Evolutionary conservation across 2,329 filamentous ascomycete genomes (phyloP).

Genomic region (Scorias spongiosa): DNA sequence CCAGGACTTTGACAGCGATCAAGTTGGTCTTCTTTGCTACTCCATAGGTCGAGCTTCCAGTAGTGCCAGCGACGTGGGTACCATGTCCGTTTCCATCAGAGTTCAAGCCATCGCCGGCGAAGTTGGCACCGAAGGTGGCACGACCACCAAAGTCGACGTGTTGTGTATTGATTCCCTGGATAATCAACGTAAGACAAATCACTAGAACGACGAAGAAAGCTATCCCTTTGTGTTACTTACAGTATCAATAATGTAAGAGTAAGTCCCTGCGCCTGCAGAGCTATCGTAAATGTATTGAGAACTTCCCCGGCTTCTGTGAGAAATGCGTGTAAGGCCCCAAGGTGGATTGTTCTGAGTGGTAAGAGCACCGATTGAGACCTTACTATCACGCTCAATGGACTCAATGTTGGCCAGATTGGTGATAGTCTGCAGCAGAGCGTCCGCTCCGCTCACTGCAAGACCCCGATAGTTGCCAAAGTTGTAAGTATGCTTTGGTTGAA

Average conservation of each 20-base stretch:
- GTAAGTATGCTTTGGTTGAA: slow-evolving; percentile 19
- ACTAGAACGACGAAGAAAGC: neutral
- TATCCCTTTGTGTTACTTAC: slow-evolving; percentile 1
- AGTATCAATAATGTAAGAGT: slow-evolving; percentile 13
- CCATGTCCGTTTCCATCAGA: slow-evolving; percentile 45
- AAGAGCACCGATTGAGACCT: slow-evolving; percentile 21
- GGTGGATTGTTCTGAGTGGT: slow-evolving; percentile 24
- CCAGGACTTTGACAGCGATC: slow-evolving; percentile 22
- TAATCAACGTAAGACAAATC: neutral
- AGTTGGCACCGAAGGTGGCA: slow-evolving; percentile 11
- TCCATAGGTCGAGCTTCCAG: slow-evolving; percentile 45
- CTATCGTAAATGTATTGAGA: slow-evolving; percentile 25
- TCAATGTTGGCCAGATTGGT: slow-evolving; percentile 17
- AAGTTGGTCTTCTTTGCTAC: slow-evolving; percentile 30
- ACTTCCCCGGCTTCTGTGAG: slow-evolving; percentile 17
- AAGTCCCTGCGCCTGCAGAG: slow-evolving; percentile 19
- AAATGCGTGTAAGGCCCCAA: slow-evolving; percentile 28
- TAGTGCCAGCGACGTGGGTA: slow-evolving; percentile 48
- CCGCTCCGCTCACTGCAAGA: slow-evolving; percentile 21
- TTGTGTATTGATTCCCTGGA: slow-evolving; percentile 7
- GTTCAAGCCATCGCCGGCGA: slow-evolving; percentile 9
- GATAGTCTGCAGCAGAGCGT: slow-evolving; percentile 18
- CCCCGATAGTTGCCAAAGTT: slow-evolving; percentile 24
- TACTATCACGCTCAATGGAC: slow-evolving; percentile 26
- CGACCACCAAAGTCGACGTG: slow-evolving; percentile 16